A percentile compares a stretch with the other conserved stretches of the same genome.
Evolutionary conservation across 192 early-diverging fungal genomes (phyloP).

Genomic region (Helicostylum pulchrum): DNA sequence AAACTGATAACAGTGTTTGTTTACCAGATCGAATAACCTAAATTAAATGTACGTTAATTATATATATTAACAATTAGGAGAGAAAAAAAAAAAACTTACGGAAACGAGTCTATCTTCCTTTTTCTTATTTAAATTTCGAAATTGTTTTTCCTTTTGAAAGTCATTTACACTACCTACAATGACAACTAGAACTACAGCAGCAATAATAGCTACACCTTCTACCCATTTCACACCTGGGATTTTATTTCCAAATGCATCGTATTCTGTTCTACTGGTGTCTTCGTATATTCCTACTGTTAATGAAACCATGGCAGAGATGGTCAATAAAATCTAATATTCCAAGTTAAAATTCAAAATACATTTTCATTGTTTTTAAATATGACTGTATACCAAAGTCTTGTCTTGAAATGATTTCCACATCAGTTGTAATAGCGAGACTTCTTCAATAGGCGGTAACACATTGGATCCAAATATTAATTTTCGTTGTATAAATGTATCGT

Average conservation of each 20-base stretch:
- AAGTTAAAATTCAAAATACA: conserved; percentile 9
- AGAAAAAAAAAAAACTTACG: conserved; percentile 25
- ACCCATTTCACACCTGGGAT: conserved; percentile 74
- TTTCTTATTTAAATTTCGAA: conserved; percentile 76
- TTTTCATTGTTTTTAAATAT: not conserved
- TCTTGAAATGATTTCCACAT: conserved; percentile 84
- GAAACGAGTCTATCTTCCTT: conserved; percentile 79
- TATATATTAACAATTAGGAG: not conserved
- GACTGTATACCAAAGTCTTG: conserved; percentile 59
- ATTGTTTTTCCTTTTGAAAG: conserved; percentile 83
- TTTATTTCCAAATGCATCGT: conserved; percentile 27
- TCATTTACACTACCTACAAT: conserved; percentile 79
- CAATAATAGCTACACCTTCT: conserved; percentile 80
- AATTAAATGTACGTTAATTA: not conserved
- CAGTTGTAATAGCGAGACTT: conserved; percentile 64
- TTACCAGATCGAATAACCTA: conserved; percentile 70
- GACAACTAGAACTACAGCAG: conserved; percentile 74
- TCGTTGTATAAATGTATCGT: conserved; percentile 50
- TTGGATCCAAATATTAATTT: conserved; percentile 65
- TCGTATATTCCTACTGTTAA: conserved; percentile 81
- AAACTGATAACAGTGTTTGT: conserved; percentile 64
- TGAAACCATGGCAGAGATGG: conserved; percentile 73
- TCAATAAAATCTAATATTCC: conserved; percentile 58
- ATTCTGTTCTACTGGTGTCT: conserved; percentile 53
- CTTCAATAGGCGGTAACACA: conserved; percentile 62